Percentiles rank a stretch among this genome's conserved stretches.
These are phyloP conservation scores for Heritiera littoralis DNA, from an alignment of 345 rosid species.

Conservation along the genomic window DNA sequence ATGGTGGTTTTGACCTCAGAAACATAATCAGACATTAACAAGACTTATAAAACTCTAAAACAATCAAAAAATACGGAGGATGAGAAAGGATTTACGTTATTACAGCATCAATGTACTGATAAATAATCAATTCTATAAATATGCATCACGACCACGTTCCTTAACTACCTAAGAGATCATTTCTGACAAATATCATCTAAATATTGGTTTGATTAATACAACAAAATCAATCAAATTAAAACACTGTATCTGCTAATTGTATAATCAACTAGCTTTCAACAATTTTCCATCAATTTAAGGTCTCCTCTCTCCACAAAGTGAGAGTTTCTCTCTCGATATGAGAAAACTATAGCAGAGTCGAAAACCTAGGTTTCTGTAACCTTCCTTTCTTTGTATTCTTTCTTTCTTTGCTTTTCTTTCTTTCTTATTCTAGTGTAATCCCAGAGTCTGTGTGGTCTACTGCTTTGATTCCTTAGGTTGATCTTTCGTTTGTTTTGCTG, in stretches of 20 bases:
- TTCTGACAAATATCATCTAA: background rate
- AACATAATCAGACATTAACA: background rate
- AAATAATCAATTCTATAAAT: background rate
- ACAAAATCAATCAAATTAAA: background rate
- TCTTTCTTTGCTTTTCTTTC: too few species aligned
- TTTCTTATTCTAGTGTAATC: too few species aligned
- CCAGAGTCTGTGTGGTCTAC: too few species aligned
- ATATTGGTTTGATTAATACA: background rate
- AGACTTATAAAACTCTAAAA: constrained; percentile 4
- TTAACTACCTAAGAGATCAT: background rate
- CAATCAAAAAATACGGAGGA: background rate
- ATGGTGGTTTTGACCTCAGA: background rate
- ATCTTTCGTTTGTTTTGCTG: too few species aligned
- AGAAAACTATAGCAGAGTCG: too few species aligned
- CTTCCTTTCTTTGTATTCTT: too few species aligned
- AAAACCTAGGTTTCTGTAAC: too few species aligned
- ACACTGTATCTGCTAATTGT: background rate
- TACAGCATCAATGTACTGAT: background rate
- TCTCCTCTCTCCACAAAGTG: too few species aligned
- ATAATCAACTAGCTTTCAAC: background rate
- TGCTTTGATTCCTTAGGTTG: too few species aligned
- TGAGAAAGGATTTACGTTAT: background rate
- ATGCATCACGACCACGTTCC: background rate
- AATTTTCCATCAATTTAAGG: too few species aligned
- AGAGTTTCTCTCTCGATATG: too few species aligned